phyloP scores from a whole-genome alignment of 2,329 filamentous ascomycete species.

The Colletotrichum sp. region DNA sequence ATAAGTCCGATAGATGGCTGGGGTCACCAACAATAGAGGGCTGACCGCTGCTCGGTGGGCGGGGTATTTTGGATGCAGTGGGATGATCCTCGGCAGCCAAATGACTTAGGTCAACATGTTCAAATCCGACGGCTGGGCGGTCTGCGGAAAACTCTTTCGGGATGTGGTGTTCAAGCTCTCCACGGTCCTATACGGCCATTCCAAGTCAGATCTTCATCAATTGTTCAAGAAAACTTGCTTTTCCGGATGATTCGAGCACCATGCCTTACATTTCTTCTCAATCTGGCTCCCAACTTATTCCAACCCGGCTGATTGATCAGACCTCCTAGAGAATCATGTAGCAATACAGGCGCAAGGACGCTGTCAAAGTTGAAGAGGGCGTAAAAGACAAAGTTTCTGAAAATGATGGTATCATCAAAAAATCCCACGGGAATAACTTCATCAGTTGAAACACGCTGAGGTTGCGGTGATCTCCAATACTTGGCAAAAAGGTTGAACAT shows the following conservation, averaged over 20 bases:
- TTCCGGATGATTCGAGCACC: background rate
- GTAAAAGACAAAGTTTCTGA: slow-evolving; percentile 26
- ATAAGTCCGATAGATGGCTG: background rate
- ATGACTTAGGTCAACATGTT: slow-evolving; percentile 31
- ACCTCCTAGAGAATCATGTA: slow-evolving; percentile 20
- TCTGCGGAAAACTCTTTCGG: slow-evolving; percentile 36
- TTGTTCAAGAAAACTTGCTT: background rate
- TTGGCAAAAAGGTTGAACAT: background rate
- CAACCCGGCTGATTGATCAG: slow-evolving; percentile 25
- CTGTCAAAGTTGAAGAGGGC: slow-evolving; percentile 30
- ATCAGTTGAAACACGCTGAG: slow-evolving; percentile 22
- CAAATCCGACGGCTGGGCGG: slow-evolving; percentile 38
- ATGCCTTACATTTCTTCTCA: slow-evolving; percentile 25
- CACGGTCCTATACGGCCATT: slow-evolving; percentile 16
- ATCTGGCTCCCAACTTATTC: slow-evolving; percentile 28
- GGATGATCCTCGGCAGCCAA: slow-evolving; percentile 37
- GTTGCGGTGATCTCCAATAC: background rate
- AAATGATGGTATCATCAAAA: slow-evolving; percentile 29
- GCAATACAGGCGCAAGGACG: slow-evolving; percentile 25
- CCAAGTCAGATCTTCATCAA: background rate
- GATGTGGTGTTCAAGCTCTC: slow-evolving; percentile 46
- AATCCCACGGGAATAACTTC: slow-evolving; percentile 27
- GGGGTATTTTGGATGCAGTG: slow-evolving; percentile 34
- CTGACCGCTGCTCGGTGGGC: slow-evolving; percentile 1
- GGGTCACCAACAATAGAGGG: slow-evolving; percentile 30